Evolutionary conservation across 2,329 filamentous ascomycete species (phyloP).

Genomic region (Dothiorella sarmentorum): DNA sequence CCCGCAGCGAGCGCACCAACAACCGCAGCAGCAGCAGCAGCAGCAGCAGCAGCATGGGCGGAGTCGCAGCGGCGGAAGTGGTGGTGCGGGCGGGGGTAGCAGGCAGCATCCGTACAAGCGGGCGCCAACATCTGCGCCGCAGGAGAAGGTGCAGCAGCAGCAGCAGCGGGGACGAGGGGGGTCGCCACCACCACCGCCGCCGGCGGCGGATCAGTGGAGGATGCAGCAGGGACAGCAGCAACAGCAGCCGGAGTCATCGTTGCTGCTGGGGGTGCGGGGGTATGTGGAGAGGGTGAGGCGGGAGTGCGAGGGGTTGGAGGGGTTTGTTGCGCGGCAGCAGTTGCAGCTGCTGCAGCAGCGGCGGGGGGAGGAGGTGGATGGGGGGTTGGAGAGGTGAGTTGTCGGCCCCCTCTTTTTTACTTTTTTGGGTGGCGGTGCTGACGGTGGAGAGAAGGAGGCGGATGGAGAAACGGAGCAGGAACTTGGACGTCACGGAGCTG

Average conservation of each 20-base stretch:
- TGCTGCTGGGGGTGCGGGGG: background rate
- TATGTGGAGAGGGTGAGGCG: background rate
- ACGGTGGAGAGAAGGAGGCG: background rate
- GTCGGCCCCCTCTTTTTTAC: background rate
- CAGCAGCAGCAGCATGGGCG: too few relatives aligned
- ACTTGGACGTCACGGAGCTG: background rate
- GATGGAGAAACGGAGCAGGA: background rate
- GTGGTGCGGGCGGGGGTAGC: background rate
- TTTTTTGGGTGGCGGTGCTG: background rate
- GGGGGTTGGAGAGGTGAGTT: slow-evolving; percentile 8
- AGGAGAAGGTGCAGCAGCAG: background rate
- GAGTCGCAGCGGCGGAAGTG: too few relatives aligned
- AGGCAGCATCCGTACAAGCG: background rate
- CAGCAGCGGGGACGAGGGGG: background rate
- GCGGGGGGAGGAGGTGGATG: background rate
- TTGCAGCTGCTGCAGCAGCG: background rate
- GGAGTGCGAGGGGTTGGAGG: background rate
- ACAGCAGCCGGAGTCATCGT: background rate
- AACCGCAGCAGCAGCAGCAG: background rate
- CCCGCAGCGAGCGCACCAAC: too few relatives aligned
- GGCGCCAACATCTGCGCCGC: too few relatives aligned
- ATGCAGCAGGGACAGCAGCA: background rate
- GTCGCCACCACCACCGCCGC: background rate
- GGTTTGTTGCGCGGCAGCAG: too few relatives aligned
- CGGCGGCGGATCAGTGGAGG: background rate